Conservation (phyloP, 805 yeast species). For the Monosporozyma aerobia region DNA sequence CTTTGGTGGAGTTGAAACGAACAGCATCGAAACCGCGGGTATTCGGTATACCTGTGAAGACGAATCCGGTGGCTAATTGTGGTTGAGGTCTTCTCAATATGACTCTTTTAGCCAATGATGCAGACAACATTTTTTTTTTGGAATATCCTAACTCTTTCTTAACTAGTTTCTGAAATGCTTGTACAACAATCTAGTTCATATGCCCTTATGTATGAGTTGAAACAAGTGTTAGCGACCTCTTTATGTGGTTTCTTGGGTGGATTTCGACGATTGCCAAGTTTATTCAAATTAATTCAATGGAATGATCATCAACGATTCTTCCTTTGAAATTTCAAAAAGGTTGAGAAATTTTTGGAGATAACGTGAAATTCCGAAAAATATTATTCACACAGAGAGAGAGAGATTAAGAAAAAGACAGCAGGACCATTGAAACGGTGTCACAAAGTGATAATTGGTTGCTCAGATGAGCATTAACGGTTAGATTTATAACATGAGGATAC, state of each 20-base stretch:
- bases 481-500: background rate
- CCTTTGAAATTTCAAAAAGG: background rate
- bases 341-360: background rate
- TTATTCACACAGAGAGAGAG: background rate
- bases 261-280: background rate
- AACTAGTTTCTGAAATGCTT: background rate
- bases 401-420: background rate
- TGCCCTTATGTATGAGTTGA: background rate
- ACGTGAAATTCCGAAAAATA: background rate
- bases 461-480: too few relatives aligned
- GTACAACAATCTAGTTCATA: background rate
- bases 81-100: background rate
- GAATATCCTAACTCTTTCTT: background rate
- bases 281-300: background rate
- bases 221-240: background rate
- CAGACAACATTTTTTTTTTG: background rate
- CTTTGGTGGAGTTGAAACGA: constrained; percentile 4
- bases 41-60: background rate
- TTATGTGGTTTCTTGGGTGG: background rate
- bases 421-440: background rate
- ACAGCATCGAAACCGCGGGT: background rate
- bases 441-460: background rate
- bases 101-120: background rate
- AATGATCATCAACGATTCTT: background rate
- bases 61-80: background rate